A percentile compares a stretch with the other conserved stretches of the same genome.
These are phyloP conservation scores for Taiwanofungus camphoratus DNA, from an alignment of 1,284 basidiomycete species.

Conservation along the genomic window DNA sequence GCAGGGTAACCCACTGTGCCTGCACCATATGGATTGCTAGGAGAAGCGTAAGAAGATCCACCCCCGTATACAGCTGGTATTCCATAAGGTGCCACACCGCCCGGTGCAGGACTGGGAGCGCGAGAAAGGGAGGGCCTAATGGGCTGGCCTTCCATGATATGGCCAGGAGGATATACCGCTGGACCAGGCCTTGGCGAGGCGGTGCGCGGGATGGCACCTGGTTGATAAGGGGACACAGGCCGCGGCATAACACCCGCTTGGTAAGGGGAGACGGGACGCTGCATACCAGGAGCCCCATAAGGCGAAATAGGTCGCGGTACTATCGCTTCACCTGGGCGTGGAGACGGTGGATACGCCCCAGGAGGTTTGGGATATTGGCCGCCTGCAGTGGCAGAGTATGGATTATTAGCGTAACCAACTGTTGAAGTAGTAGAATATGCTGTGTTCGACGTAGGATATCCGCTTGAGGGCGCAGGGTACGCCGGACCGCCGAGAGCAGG, in stretches of 20 bases:
- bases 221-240: slow-evolving; percentile 15
- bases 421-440: neutral
- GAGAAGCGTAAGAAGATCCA: neutral
- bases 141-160: slow-evolving; percentile 23
- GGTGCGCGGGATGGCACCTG: slow-evolving; percentile 11
- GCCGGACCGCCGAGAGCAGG: slow-evolving; percentile 14
- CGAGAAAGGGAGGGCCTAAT: slow-evolving; percentile 17
- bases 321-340: slow-evolving; percentile 16
- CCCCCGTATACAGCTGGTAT: neutral
- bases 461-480: slow-evolving; percentile 11
- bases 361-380: slow-evolving; percentile 14
- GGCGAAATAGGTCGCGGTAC: slow-evolving; percentile 19
- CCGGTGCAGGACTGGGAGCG: slow-evolving; percentile 22
- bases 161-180: slow-evolving; percentile 21
- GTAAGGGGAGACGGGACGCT: slow-evolving; percentile 23
- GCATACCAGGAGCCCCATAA: slow-evolving; percentile 16
- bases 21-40: neutral
- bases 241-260: slow-evolving; percentile 13
- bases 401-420: slow-evolving; percentile 2
- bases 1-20: neutral
- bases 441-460: slow-evolving; percentile 11
- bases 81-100: slow-evolving; percentile 11
- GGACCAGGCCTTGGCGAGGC: slow-evolving; percentile 17
- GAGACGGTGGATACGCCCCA: slow-evolving; percentile 17
- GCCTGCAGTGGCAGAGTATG: slow-evolving; percentile 18